These are phyloP conservation scores for Fusarium secorum DNA, from an alignment of 2,329 filamentous ascomycete species.

Conservation along the genomic window DNA sequence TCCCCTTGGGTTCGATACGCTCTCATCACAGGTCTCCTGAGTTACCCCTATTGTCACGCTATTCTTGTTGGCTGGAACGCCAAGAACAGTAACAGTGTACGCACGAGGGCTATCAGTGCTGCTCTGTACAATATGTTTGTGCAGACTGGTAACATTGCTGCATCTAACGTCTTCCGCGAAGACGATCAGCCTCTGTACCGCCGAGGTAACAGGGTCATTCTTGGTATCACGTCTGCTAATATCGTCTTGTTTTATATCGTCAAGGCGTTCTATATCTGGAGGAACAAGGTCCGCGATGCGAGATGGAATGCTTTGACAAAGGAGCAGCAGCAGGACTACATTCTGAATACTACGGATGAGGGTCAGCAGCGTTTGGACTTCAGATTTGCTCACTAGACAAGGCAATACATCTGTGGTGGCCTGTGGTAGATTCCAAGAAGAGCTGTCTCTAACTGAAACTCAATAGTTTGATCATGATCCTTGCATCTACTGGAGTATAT, in stretches of 20 bases:
- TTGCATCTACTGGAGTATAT: not conserved
- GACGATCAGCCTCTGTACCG: slow-evolving; percentile 63
- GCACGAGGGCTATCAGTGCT: slow-evolving; percentile 67
- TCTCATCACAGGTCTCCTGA: slow-evolving; percentile 49
- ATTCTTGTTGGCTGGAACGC: slow-evolving; percentile 65
- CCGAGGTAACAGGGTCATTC: slow-evolving; percentile 58
- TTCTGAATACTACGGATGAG: slow-evolving; percentile 59
- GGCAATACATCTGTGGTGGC: not conserved
- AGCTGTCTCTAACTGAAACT: not conserved
- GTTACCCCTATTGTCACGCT: slow-evolving; percentile 57
- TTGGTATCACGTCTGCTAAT: slow-evolving; percentile 58
- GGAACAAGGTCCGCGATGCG: slow-evolving; percentile 54
- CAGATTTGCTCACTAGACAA: slow-evolving; percentile 55
- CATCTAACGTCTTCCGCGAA: slow-evolving; percentile 54
- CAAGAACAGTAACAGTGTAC: slow-evolving; percentile 68
- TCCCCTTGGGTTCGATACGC: slow-evolving; percentile 55
- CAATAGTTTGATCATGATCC: not conserved
- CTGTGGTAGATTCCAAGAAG: not conserved
- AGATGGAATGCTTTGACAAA: slow-evolving; percentile 54
- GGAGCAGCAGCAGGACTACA: slow-evolving; percentile 57
- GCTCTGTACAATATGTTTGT: slow-evolving; percentile 68
- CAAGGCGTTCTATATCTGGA: slow-evolving; percentile 58
- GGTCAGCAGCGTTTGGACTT: slow-evolving; percentile 65
- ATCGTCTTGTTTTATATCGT: slow-evolving; percentile 55
- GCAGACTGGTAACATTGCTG: slow-evolving; percentile 54